Evolutionary conservation across 2,329 filamentous ascomycete species (phyloP).

Genomic region (Penicillium sp.): DNA sequence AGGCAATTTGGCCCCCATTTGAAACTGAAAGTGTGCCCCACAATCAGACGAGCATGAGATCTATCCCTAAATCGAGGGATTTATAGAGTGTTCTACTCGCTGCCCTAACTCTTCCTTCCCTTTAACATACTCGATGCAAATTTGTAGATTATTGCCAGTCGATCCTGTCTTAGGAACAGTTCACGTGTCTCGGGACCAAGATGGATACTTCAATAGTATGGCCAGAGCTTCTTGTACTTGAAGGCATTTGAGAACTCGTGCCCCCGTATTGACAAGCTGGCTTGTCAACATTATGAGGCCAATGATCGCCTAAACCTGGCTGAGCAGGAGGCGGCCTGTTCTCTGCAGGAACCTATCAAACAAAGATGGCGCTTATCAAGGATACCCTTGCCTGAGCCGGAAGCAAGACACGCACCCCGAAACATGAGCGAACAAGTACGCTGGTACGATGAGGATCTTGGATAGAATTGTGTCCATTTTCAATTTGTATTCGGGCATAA

Average conservation of each 20-base stretch:
- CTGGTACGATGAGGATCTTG: constrained; percentile 1
- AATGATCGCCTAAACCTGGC: constrained; percentile 1
- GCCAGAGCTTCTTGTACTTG: neutral
- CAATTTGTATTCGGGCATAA: constrained; percentile 3
- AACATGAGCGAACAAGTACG: neutral
- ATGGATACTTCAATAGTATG: neutral
- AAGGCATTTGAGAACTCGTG: neutral
- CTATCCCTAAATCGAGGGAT: no score
- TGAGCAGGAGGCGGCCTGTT: neutral
- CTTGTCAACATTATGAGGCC: constrained; percentile 3
- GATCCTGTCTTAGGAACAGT: constrained; percentile 1
- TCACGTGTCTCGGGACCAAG: neutral
- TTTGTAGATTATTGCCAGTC: no score
- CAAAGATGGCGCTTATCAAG: constrained; percentile 1
- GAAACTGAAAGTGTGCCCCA: no score
- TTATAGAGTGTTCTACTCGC: no score
- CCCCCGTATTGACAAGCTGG: constrained; percentile 4
- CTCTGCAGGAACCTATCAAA: neutral
- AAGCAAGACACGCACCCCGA: neutral
- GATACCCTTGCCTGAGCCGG: neutral
- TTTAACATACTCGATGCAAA: no score
- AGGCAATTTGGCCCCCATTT: no score
- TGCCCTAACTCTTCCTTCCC: no score
- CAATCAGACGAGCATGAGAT: no score
- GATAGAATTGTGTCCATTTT: constrained; percentile 4